Base-by-base conservation (phyloP, 768 basidiomycete species). In the Termitomyces sp. region DNA sequence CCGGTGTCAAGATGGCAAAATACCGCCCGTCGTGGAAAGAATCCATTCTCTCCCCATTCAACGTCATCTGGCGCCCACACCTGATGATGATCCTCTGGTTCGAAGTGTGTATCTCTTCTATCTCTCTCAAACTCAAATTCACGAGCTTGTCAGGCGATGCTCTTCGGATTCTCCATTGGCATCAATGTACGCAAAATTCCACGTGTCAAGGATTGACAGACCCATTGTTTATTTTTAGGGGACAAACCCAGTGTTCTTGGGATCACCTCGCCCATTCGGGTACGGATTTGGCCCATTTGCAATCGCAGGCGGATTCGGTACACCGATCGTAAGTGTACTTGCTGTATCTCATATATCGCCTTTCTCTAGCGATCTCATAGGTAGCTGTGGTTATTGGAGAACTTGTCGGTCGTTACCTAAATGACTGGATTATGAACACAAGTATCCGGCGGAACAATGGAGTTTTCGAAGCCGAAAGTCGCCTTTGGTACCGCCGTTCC, bases 51-150 rank as follows among this genome's bases (percentile, higher is more conserved):
- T 62, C 70, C 10, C 71, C 74, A 16, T 62, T 81, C 48, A 71
- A 71, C 50, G 68, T 83, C 19, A 55, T 81, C 29, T 81, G 79
- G 78, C 64, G 80, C 23, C 82, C 82, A 0, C 80, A 82, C 49
- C 62, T 78, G 8, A 50, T 79, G 40, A 65, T 72, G 44, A 67
- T 76, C 53, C 69, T 75, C 21, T 54, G 75, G 51, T 78, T 78
- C 57, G 77, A 80, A 65, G 75, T 76, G 37, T 2, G 56, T 19
- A 21, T 14, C 17, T 32, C 8, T 58, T 44, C 37, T n/a, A n/a
- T 6, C 61, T 53, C 45, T 27, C 53, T 56, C 4, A 16, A 51
- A 8, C 25, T 19, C 46, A 34, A 48, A 21, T 56, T 21, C 45
- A 16, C 38, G 11, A 19, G 5, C 9, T 5, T 29, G 23, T 40